Conservation (phyloP, 1,139 yeast species). For the Lodderomyces oxycetoniae region DNA sequence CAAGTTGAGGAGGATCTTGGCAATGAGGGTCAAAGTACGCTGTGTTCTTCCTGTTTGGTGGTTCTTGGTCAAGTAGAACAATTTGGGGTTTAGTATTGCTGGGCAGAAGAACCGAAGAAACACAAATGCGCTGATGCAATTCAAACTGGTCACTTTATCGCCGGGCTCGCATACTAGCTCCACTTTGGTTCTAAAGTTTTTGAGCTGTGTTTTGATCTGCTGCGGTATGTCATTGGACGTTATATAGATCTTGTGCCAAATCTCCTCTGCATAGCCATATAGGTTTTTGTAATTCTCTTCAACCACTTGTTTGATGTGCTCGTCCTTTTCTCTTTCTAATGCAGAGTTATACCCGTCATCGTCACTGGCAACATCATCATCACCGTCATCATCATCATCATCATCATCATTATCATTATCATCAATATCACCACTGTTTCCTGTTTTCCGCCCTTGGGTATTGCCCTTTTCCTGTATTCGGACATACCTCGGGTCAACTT, state of each 20-base stretch:
- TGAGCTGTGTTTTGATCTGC: conserved; percentile 58
- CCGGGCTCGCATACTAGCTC: conserved; percentile 59
- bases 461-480: conserved; percentile 37
- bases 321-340: conserved; percentile 27
- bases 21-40: conserved; percentile 72
- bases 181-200: conserved; percentile 53
- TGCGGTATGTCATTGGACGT: conserved; percentile 77
- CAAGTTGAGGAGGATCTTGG: conserved; percentile 76
- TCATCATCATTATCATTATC: conserved; percentile 18
- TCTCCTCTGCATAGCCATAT: conserved; percentile 49
- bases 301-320: conserved; percentile 28
- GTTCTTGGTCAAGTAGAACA: conserved; percentile 65
- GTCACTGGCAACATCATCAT: conserved; percentile 18
- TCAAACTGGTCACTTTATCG: conserved; percentile 51
- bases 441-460: conserved; percentile 22
- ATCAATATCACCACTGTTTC: conserved; percentile 15
- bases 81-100: conserved; percentile 81
- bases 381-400: conserved; percentile 22
- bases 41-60: conserved; percentile 71
- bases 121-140: conserved; percentile 77
- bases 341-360: conserved; percentile 30
- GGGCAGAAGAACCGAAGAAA: conserved; percentile 89
- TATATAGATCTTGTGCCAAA: conserved; percentile 68
- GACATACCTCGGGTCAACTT: conserved; percentile 65
- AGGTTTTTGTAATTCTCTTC: conserved; percentile 52